Conservation (phyloP, 1,284 basidiomycete species). For the Pseudozyma sp. region DNA sequence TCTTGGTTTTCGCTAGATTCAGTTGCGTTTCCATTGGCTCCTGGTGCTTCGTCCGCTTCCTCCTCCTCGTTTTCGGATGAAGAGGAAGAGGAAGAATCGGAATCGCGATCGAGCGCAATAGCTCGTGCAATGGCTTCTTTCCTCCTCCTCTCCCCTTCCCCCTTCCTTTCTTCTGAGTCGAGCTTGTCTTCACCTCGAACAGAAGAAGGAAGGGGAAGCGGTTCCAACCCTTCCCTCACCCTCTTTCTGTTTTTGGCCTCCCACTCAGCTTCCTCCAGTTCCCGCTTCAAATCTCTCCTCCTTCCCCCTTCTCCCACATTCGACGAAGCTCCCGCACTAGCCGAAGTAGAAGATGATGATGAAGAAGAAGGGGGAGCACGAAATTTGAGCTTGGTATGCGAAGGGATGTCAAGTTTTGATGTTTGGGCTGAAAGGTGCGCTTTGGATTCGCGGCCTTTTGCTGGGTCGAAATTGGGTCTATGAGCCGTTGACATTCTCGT, state of each 20-base stretch:
- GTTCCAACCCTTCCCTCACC: conserved; percentile 5
- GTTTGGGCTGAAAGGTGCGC: conserved; percentile 46
- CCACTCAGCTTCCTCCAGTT: conserved; percentile 58
- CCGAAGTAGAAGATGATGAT: neutral
- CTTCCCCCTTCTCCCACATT: neutral
- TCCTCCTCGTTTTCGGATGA: conserved; percentile 22
- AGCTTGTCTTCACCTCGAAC: too few species aligned
- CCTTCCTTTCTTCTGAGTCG: neutral
- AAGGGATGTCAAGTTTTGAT: conserved; percentile 36
- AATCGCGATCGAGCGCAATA: conserved; percentile 1
- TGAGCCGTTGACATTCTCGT: conserved; percentile 63
- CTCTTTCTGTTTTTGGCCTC: conserved; percentile 43
- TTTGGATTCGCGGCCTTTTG: conserved; percentile 52
- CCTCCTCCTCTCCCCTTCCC: conserved; percentile 1
- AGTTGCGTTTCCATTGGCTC: too few species aligned
- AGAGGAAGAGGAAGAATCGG: conserved; percentile 8
- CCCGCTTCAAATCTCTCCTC: conserved; percentile 56
- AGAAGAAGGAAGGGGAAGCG: conserved; percentile 3
- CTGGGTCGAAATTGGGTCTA: conserved; percentile 65
- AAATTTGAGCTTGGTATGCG: conserved; percentile 66
- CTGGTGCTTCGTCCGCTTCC: conserved; percentile 11
- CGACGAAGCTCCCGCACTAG: neutral
- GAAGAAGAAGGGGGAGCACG: conserved; percentile 45
- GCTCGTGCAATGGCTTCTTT: conserved; percentile 3
- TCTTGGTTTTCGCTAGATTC: too few species aligned